phyloP scores from a whole-genome alignment of 441 rosid species.

The Bocquillonia castaneifolia region DNA sequence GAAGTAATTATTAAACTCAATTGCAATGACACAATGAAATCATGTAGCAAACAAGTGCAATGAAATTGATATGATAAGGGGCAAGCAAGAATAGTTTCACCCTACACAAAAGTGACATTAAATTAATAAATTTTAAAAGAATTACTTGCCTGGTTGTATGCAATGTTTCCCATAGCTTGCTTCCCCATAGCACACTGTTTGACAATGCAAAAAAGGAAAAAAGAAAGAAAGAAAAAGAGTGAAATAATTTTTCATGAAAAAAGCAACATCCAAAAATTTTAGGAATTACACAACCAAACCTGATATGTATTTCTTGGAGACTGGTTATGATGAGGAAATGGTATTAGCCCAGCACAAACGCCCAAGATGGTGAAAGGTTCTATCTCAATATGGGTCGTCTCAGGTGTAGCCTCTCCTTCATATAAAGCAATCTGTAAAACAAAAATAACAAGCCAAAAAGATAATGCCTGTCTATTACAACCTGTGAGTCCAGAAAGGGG shows the following conservation, averaged over 20 bases:
- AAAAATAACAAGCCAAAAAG: conserved; percentile 20
- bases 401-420: conserved; percentile 67
- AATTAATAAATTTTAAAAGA: conserved; percentile 4
- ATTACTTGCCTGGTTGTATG: conserved; percentile 80
- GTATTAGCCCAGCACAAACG: conserved; percentile 92
- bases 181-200: conserved; percentile 98
- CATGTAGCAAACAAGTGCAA: neutral
- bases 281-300: conserved; percentile 39
- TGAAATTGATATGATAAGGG: neutral
- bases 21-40: neutral
- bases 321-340: conserved; percentile 98
- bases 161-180: conserved; percentile 99
- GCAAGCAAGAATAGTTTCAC: neutral
- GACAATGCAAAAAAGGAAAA: conserved; percentile 15
- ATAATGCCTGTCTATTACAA: conserved; percentile 12
- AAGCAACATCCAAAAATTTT: conserved; percentile 17
- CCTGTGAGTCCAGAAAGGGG: conserved; percentile 10
- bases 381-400: conserved; percentile 91
- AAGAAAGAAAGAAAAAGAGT: conserved; percentile 15
- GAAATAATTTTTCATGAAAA: conserved; percentile 21
- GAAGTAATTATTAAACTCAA: neutral
- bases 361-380: conserved; percentile 98
- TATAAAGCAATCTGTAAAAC: conserved; percentile 77
- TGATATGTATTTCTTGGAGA: conserved; percentile 98
- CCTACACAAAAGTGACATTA: conserved; percentile 4